A percentile compares a stretch with the other conserved stretches of the same genome.
Conservation (phyloP, 2,329 filamentous ascomycete genomes). For the Phaeosphaeriaceae sp. region DNA sequence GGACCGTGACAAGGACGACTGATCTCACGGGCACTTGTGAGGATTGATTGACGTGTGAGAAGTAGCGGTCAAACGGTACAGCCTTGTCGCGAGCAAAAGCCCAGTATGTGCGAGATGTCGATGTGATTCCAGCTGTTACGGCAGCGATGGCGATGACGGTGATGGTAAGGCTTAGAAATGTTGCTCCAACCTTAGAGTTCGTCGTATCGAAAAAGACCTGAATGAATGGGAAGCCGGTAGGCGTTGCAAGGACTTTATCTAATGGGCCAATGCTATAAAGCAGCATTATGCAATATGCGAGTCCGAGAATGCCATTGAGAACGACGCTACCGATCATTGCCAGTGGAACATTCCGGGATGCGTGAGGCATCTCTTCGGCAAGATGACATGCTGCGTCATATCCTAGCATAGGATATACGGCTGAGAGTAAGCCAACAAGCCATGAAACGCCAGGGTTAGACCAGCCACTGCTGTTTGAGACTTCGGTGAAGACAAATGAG, state of each 20-base stretch:
- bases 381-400: constrained; percentile 38
- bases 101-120: constrained; percentile 34
- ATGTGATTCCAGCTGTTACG: constrained; percentile 29
- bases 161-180: constrained; percentile 27
- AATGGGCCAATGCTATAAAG: constrained; percentile 18
- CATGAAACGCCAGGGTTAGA: constrained; percentile 37
- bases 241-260: constrained; percentile 17
- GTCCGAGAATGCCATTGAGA: constrained; percentile 45
- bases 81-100: constrained; percentile 39
- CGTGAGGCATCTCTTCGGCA: constrained; percentile 49
- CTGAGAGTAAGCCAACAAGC: constrained; percentile 42
- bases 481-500: constrained; percentile 25
- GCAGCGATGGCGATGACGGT: constrained; percentile 25
- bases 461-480: constrained; percentile 46
- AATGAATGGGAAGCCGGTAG: constrained; percentile 25
- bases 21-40: constrained; percentile 47
- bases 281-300: constrained; percentile 37
- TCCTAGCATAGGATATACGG: constrained; percentile 35
- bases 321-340: constrained; percentile 48
- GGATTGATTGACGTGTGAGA: neutral
- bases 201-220: constrained; percentile 36
- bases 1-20: constrained; percentile 49
- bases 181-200: constrained; percentile 21
- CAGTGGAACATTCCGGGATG: constrained; percentile 23
- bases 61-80: constrained; percentile 18